Conservation (phyloP, 805 yeast species). For the Kurtzmaniella fragi region DNA sequence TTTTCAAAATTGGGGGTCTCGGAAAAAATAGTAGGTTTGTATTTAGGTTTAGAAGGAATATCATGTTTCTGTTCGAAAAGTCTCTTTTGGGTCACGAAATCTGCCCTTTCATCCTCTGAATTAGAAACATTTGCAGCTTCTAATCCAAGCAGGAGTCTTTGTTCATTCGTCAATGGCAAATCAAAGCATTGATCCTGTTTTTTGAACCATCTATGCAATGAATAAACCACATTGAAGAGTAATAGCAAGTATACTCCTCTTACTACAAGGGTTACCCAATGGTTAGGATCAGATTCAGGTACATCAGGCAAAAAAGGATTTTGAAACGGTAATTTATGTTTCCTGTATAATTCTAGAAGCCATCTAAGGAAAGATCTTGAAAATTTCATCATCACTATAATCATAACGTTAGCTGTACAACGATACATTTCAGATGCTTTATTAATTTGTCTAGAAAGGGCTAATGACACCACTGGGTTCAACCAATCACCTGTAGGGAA, state of each 20-base stretch:
- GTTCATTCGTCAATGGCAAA: conserved; percentile 43
- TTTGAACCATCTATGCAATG: conserved; percentile 25
- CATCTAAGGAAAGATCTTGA: neutral
- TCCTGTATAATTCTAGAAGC: neutral
- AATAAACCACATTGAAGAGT: conserved; percentile 19
- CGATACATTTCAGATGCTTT: conserved; percentile 31
- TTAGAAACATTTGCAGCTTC: conserved; percentile 2
- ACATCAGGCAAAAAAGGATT: conserved; percentile 4
- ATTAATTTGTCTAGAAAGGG: conserved; percentile 41
- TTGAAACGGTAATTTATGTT: conserved; percentile 3
- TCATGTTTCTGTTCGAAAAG: neutral
- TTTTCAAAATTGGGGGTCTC: neutral
- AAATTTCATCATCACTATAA: conserved; percentile 24
- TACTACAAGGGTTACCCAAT: conserved; percentile 8
- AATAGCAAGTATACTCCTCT: conserved; percentile 17
- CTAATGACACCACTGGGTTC: conserved; percentile 40
- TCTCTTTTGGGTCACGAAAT: neutral
- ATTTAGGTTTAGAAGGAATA: neutral
- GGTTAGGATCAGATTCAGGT: conserved; percentile 1
- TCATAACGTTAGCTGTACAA: conserved; percentile 22
- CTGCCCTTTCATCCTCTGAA: neutral
- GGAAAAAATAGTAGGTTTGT: neutral
- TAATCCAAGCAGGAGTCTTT: conserved; percentile 44
- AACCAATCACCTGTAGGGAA: conserved; percentile 29
- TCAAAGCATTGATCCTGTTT: conserved; percentile 49